Evolutionary conservation across 2,329 filamentous ascomycete species (phyloP), one percentile per base, ranked within the genome.

Genomic region (Torrubiella hemipterigena): DNA sequence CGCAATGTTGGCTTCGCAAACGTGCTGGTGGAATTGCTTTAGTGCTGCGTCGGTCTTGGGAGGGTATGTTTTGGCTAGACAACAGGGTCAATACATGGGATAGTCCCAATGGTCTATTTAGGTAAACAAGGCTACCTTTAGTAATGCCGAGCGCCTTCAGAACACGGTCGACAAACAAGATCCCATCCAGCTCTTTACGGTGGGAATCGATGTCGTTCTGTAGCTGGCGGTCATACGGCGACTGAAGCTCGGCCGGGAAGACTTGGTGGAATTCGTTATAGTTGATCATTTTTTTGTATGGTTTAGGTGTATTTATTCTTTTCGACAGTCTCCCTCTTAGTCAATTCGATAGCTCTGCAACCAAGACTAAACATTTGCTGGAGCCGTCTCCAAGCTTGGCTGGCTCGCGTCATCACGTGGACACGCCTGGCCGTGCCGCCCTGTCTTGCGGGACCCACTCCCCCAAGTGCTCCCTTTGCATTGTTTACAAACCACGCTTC

Each of bases 141-240:
- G 67, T 65, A 35, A 91, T 70, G 17, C 79, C 74, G 17, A 89
- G 60, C 1, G 78, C 67, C 33, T 69, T 73, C 38, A 91, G 60
- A 24, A 93, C 73, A 32, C 80, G 74, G 52, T 93, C 84, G 48
- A 89, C 78, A 55, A 91, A 93, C 35, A 89, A 69, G 35, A 69
- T 62, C 42, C 80, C 78, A 38, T 77, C 73, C 14, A 86, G 64
- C 29, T 58, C 67, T 46, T 77, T 80, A 42, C 82, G 77, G 47
- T 73, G 73, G 18, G 65, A 58, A 36, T 79, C 66, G 33, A 86
- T 82, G 29, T 74, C 67, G 29, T 77, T 67, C 33, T 74, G 58
- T 19, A 67, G 53, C 37, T 68, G 66, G 35, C 72, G 65, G 46
- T 75, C 69, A 52, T 82, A 83, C 3, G 69, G 65, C 36, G 73